Evolutionary conservation across 768 basidiomycete genomes (phyloP).

Genomic region (Tulasnella sp.): DNA sequence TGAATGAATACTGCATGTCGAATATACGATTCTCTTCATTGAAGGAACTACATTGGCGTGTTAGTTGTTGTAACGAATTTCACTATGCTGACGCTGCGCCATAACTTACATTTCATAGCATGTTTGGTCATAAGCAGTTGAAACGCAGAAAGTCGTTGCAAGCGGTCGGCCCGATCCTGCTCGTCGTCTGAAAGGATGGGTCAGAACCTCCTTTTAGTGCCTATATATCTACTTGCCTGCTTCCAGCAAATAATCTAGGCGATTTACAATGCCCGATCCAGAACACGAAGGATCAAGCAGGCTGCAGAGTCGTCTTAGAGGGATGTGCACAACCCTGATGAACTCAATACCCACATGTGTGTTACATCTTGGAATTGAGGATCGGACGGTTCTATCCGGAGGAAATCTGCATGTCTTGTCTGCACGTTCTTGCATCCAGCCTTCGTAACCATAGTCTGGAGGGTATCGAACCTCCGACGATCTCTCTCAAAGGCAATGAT

Average conservation of each 20-base stretch:
- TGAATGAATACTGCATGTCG: constrained; percentile 90
- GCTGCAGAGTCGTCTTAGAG: constrained; percentile 30
- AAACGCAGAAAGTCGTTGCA: constrained; percentile 75
- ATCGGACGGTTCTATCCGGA: constrained; percentile 58
- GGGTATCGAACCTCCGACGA: constrained; percentile 63
- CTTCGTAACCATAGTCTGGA: constrained; percentile 73
- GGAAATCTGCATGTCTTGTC: constrained; percentile 70
- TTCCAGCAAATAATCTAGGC: constrained; percentile 72
- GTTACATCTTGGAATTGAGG: constrained; percentile 52
- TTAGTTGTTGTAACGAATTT: constrained; percentile 11
- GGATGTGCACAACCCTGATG: not conserved
- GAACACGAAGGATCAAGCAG: constrained; percentile 95
- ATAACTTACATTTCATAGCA: constrained; percentile 83
- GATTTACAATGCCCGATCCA: constrained; percentile 84
- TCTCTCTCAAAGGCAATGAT: constrained; percentile 86
- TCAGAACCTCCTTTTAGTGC: not conserved
- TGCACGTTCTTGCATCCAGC: constrained; percentile 74
- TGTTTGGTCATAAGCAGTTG: constrained; percentile 86
- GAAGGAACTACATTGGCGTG: constrained; percentile 45
- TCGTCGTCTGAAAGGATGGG: constrained; percentile 33
- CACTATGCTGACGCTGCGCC: not conserved
- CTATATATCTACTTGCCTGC: constrained; percentile 37
- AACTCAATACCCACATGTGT: constrained; percentile 57
- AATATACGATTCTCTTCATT: constrained; percentile 79
- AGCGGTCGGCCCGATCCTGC: constrained; percentile 45